Conservation (phyloP, 169 alveolate genomes). For the Plasmodium relictum region DNA sequence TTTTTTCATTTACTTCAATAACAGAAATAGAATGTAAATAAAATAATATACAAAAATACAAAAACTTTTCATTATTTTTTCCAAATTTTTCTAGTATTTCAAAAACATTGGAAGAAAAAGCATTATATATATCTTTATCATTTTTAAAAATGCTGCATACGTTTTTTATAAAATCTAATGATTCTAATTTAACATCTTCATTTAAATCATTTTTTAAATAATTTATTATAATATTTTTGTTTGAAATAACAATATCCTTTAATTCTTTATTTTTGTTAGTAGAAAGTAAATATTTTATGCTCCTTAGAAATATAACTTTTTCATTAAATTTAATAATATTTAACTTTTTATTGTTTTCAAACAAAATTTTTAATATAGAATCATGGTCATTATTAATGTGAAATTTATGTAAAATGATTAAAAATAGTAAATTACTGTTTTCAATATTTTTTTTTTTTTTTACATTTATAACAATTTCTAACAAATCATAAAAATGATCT, state of each 20-base stretch:
- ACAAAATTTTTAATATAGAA: conserved; percentile 34
- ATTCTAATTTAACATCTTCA: conserved; percentile 70
- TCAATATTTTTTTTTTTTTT: conserved; percentile 61
- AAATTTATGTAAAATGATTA: conserved; percentile 54
- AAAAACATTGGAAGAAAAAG: conserved; percentile 39
- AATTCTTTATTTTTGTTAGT: conserved; percentile 32
- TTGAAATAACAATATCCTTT: conserved; percentile 27
- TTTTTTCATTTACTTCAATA: conserved; percentile 59
- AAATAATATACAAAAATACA: conserved; percentile 32
- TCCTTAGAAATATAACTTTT: conserved; percentile 55
- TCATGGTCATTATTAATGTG: conserved; percentile 64
- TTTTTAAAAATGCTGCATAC: conserved; percentile 28
- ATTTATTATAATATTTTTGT: conserved; percentile 30
- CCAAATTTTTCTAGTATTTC: conserved; percentile 74
- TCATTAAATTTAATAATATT: conserved; percentile 68
- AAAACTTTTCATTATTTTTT: conserved; percentile 63
- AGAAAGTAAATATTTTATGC: conserved; percentile 37
- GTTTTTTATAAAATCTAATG: conserved; percentile 18
- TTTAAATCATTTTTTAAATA: conserved; percentile 77
- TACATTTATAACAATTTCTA: conserved; percentile 55
- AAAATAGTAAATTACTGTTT: conserved; percentile 40
- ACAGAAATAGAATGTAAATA: conserved; percentile 26
- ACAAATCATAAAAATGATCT: conserved; percentile 46
- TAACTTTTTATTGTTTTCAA: conserved; percentile 45
- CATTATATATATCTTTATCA: conserved; percentile 65